Conservation (phyloP, 352 stramenopile species). For the Globisporangium irregulare region DNA sequence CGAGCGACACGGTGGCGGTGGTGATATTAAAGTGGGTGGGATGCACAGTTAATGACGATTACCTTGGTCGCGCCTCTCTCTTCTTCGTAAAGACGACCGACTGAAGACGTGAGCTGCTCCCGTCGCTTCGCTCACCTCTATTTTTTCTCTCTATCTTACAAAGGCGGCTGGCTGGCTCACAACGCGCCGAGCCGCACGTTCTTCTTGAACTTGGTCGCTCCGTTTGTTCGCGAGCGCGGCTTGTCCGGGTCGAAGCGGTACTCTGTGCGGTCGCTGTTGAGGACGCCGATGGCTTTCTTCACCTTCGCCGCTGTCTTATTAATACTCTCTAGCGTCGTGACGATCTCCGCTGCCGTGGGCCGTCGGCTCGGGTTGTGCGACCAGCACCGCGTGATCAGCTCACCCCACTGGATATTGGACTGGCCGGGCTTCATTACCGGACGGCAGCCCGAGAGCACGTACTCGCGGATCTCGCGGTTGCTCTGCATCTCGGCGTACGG, state of each 20-base stretch:
- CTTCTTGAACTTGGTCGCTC: slow-evolving; percentile 38
- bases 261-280: slow-evolving; percentile 80
- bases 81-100: not conserved
- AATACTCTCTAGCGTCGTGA: slow-evolving; percentile 75
- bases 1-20: not conserved
- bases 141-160: slow-evolving; percentile 23
- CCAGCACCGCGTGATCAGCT: slow-evolving; percentile 85
- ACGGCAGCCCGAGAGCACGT: slow-evolving; percentile 70
- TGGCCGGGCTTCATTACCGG: slow-evolving; percentile 72
- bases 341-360: slow-evolving; percentile 77
- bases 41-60: slow-evolving; percentile 1
- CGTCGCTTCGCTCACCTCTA: slow-evolving; percentile 3
- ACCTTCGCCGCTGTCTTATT: slow-evolving; percentile 66
- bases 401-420: slow-evolving; percentile 82
- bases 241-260: slow-evolving; percentile 69
- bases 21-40: slow-evolving; percentile 5
- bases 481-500: slow-evolving; percentile 64
- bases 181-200: slow-evolving; percentile 59
- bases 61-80: not conserved
- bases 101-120: not conserved
- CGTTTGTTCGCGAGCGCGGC: slow-evolving; percentile 43
- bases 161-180: slow-evolving; percentile 4
- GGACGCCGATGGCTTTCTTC: slow-evolving; percentile 61
- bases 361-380: slow-evolving; percentile 68
- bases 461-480: slow-evolving; percentile 73